A percentile compares a stretch with the other conserved stretches of the same genome.
Evolutionary conservation across 345 rosid species (phyloP).

Genomic region (Moringa oleifera): DNA sequence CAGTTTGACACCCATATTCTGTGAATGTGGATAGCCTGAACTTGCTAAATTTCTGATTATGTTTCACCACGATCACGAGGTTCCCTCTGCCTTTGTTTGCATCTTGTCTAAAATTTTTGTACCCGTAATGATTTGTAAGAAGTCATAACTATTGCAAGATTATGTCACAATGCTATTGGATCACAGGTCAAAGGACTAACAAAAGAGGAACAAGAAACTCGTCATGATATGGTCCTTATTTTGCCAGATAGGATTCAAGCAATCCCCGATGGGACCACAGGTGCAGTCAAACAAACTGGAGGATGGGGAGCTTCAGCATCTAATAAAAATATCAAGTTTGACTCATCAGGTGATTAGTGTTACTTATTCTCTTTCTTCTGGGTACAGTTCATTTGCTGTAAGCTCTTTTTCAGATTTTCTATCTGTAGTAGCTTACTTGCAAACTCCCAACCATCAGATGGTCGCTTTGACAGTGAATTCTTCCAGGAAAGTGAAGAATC

Average conservation of each 20-base stretch:
- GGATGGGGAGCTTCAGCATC: slow-evolving; percentile 63
- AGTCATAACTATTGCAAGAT: background rate
- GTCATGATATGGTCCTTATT: slow-evolving; percentile 52
- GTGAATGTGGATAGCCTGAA: background rate
- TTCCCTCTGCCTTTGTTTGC: background rate
- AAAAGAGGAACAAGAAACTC: slow-evolving; percentile 51
- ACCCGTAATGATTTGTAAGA: background rate
- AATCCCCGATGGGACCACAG: slow-evolving; percentile 53
- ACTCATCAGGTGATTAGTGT: slow-evolving; percentile 43
- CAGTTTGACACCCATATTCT: too few relatives aligned
- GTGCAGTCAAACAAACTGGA: slow-evolving; percentile 32
- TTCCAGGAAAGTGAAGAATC: slow-evolving; percentile 70
- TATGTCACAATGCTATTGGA: background rate
- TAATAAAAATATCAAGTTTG: slow-evolving; percentile 60
- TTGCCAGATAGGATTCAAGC: slow-evolving; percentile 61
- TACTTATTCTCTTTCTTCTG: slow-evolving; percentile 4
- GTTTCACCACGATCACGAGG: background rate
- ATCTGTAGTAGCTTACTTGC: background rate
- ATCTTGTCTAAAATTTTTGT: background rate
- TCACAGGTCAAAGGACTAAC: slow-evolving; percentile 73
- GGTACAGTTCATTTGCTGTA: slow-evolving; percentile 1
- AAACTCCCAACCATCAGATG: slow-evolving; percentile 39
- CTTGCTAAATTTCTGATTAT: background rate
- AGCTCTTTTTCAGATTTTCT: slow-evolving; percentile 7
- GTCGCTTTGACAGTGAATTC: slow-evolving; percentile 36